Evolutionary conservation across 2,329 filamentous ascomycete species (phyloP), one percentile per base, ranked within the genome.

Genomic region (Neoarthrinium moseri): DNA sequence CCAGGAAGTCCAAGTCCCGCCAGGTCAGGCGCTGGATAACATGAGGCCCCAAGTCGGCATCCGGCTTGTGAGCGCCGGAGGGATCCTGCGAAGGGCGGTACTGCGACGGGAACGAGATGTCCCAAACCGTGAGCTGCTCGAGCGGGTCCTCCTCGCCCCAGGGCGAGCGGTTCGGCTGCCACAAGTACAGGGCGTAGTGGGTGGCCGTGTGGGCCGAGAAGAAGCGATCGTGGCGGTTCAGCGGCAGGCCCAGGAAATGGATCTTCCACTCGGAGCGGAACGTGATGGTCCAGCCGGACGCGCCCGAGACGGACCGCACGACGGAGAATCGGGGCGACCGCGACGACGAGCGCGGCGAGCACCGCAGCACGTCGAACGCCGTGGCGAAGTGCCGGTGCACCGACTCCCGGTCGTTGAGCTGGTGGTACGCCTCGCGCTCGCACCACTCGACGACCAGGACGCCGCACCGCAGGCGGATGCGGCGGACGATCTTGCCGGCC

Each of bases 391-490:
- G 81, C 5, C 75, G 70, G 60, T 79, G 73, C 1, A 79, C 74
- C 2, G 66, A 65, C 50, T 77, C 75, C 38, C 65, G 63, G 46
- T 74, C 71, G 56, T 79, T 77, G 18, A 77, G 59, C 58, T 73
- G 71, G 57, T 78, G 73, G 50, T 72, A 78, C 1, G 74, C 64
- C 22, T 72, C 65, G 2, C 66, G 60, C 55, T 82, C 77, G 40
- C 78, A 80, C 81, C 81, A 85, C 57, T 85, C 81, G n/a, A 86
- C 64, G 15, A 84, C 56, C n/a, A 86, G 64, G n/a, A 83, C 66
- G 2, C 68, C 66, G 26, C 74, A 65, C 24, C 73, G 71, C 4
- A 85, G 64, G 12, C 81, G 72, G 4, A 82, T 60, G 11, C 81
- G 72, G 11, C 81, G 70, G 21, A 84, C 65, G 26, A 77, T 69